Evolutionary conservation across 148 eudicot species (phyloP).

Genomic region (Cornus kousa): DNA sequence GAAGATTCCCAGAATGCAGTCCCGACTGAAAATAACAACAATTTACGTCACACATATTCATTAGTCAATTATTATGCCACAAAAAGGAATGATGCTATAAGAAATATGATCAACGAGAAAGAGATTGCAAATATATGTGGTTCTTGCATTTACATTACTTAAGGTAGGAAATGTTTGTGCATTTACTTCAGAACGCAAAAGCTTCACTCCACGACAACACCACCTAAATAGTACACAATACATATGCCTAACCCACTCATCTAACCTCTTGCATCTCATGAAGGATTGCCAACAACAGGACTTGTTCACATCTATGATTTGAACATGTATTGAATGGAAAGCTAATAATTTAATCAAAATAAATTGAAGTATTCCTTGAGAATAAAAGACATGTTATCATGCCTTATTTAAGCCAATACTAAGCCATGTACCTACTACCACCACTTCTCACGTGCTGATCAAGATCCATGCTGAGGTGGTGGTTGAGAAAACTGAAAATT

Average conservation of each 20-base stretch:
- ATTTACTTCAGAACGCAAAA: not conserved
- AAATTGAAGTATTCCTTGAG: not conserved
- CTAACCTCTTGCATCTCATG: not conserved
- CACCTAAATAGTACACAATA: not conserved
- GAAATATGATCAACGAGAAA: not conserved
- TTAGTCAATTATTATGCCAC: not conserved
- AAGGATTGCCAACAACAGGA: not conserved
- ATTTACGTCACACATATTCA: not conserved
- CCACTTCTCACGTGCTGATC: not conserved
- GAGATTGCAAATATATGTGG: not conserved
- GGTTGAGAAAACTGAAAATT: too few relatives aligned
- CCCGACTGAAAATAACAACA: conserved; percentile 42
- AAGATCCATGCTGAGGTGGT: not conserved
- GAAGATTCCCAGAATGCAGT: conserved; percentile 53
- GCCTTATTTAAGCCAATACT: not conserved
- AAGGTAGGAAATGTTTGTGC: not conserved
- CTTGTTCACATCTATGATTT: not conserved
- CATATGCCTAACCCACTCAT: not conserved
- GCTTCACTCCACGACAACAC: not conserved
- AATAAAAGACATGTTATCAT: too few relatives aligned
- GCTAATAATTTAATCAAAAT: not conserved
- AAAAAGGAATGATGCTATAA: not conserved
- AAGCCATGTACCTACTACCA: not conserved
- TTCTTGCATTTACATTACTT: not conserved
- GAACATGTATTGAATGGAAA: not conserved